Conservation (phyloP, 306 rosid species). For the Pyrus communis region DNA sequence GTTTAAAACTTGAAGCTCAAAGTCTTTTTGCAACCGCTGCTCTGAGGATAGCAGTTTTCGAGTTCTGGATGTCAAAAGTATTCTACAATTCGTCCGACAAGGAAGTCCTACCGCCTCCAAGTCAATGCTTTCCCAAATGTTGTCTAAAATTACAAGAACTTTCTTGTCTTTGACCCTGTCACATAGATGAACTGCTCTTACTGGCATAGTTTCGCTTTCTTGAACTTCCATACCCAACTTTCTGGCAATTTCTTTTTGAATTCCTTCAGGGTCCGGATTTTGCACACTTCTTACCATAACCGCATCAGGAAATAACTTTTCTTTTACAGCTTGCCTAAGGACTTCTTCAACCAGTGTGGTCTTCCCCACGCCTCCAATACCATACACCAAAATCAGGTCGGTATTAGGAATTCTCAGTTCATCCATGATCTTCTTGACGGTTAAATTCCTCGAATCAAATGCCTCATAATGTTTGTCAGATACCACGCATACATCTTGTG, state of each 20-base stretch:
- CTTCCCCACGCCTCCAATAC: constrained; percentile 18
- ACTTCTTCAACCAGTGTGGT: constrained; percentile 15
- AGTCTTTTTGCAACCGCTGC: constrained; percentile 11
- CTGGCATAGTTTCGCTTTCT: not conserved
- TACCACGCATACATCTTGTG: not conserved
- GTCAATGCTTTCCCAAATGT: constrained; percentile 14
- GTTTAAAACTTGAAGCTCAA: not conserved
- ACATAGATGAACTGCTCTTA: not conserved
- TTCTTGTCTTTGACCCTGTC: not conserved
- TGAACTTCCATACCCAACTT: not conserved
- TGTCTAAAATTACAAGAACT: constrained; percentile 22
- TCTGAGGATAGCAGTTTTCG: not conserved
- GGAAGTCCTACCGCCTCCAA: constrained; percentile 22
- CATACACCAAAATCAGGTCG: constrained; percentile 4
- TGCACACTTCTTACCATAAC: not conserved
- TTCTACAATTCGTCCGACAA: constrained; percentile 1
- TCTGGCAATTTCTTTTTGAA: not conserved
- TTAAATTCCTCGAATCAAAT: constrained; percentile 4
- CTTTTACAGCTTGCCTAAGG: not conserved
- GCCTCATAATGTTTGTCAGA: not conserved
- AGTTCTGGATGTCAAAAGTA: constrained; percentile 28
- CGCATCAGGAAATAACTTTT: not conserved
- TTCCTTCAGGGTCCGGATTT: not conserved
- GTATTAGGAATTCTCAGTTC: not conserved
- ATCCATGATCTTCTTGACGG: not conserved